Evolutionary conservation across 1,139 yeast genomes (phyloP).

Genomic region (Yamadazyma sp.): DNA sequence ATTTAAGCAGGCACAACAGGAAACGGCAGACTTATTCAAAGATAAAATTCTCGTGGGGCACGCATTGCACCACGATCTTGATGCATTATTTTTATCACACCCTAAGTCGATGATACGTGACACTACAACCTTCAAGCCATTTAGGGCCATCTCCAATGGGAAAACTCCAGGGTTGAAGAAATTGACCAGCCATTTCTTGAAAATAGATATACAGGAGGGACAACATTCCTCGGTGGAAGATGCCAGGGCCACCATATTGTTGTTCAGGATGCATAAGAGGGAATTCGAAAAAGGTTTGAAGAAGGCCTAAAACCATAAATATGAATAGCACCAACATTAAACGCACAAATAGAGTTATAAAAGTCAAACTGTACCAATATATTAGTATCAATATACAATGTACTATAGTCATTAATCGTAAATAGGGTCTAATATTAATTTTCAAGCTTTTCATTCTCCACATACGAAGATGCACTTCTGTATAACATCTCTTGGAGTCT

Average conservation of each 20-base stretch:
- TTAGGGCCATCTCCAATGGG: conserved; percentile 60
- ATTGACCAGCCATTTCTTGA: conserved; percentile 56
- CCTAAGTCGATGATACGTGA: conserved; percentile 69
- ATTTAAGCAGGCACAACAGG: conserved; percentile 64
- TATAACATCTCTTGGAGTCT: conserved; percentile 37
- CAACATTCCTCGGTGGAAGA: conserved; percentile 89
- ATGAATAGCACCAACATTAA: no score
- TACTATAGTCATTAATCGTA: conserved; percentile 6
- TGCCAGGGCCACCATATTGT: conserved; percentile 82
- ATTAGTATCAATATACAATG: conserved; percentile 1
- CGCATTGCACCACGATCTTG: conserved; percentile 77
- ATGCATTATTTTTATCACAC: conserved; percentile 64
- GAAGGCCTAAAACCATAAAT: background rate
- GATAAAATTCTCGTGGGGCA: conserved; percentile 76
- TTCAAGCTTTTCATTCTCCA: conserved; percentile 40
- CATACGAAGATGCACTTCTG: conserved; percentile 38
- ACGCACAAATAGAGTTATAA: no score
- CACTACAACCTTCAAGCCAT: conserved; percentile 65
- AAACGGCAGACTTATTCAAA: conserved; percentile 50
- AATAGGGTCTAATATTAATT: conserved; percentile 19
- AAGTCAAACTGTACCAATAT: conserved; percentile 1
- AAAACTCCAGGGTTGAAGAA: conserved; percentile 73
- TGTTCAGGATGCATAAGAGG: conserved; percentile 60
- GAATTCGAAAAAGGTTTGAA: conserved; percentile 52
- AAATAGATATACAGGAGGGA: conserved; percentile 67